A percentile compares a stretch with the other conserved stretches of the same genome.
These are phyloP conservation scores for Thinopyrum obtusiflorum DNA, from an alignment of 202 grass and related monocot species.

Conservation along the genomic window DNA sequence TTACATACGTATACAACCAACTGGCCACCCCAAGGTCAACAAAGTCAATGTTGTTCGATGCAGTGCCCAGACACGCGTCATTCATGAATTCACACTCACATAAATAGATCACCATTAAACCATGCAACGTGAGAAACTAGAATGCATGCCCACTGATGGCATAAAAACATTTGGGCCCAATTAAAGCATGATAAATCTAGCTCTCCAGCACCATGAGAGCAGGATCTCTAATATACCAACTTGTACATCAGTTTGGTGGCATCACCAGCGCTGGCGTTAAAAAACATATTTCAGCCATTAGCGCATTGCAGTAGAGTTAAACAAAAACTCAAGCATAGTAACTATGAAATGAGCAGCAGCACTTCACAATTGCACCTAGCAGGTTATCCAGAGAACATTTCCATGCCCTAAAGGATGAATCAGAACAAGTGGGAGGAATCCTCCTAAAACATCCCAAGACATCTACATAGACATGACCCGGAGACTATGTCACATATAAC, in stretches of 20 bases:
- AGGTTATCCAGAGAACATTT: not conserved
- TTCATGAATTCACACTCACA: not conserved
- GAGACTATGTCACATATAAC: not conserved
- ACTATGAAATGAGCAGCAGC: not conserved
- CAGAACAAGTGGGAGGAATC: not conserved
- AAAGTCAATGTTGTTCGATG: not conserved
- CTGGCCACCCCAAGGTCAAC: not conserved
- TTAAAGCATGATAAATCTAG: slow-evolving; percentile 1
- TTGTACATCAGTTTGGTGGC: not conserved
- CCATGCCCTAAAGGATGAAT: slow-evolving; percentile 6
- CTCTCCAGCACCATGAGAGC: not conserved
- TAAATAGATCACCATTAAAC: not conserved
- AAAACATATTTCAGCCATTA: not conserved
- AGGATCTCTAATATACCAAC: not conserved
- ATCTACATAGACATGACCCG: not conserved
- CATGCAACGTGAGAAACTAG: not conserved
- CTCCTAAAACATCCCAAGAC: slow-evolving; percentile 6
- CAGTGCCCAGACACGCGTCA: not conserved
- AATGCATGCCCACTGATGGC: not conserved
- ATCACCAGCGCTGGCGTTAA: not conserved
- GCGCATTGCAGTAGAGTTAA: not conserved
- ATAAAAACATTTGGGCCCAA: slow-evolving; percentile 10
- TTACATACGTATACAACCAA: not conserved
- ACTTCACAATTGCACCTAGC: not conserved
- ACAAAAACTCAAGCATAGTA: not conserved